Evolutionary conservation across 805 yeast genomes (phyloP), one percentile per base, ranked within the genome.

Genomic region (Metschnikowia bowlesiae): DNA sequence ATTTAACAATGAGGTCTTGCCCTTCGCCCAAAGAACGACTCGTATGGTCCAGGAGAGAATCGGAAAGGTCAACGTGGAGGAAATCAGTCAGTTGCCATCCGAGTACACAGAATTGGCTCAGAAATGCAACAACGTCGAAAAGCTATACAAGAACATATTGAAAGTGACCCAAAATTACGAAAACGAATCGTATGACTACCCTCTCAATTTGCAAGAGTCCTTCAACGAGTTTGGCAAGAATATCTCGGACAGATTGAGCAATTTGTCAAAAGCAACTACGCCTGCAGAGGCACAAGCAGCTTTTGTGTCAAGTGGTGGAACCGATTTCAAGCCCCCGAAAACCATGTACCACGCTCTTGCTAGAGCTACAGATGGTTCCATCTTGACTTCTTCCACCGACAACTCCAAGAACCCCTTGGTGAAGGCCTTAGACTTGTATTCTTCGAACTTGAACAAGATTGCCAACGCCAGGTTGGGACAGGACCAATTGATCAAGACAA

Each of bases 231-330:
- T 87, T 52, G 83, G 89, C 47, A 83, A 83, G 68, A 78, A 78
- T 56, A 76, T 88, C 53, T 74, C 84, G 46, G 74, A 76, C 48
- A 80, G 87, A 58, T 84, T 87, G 44, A 74, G 79, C 51, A 86
- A 82, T 53, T 74, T 87, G 53, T 79, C 90, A 14, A 80, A 78
- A 62, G 96, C 90, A 11, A 78, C 85, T 44, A 77, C 86, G 26
- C 88, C 92, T 1, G 78, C 82, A n/a, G 96, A 88, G 64, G 92
- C 91, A 4, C 94, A 88, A 70, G 81, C 86, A 11, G 86, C 88
- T 11, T 64, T 74, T 54, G 70, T 86, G 38, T 71, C 79, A 48
- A 67, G 71, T 13, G 53, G 56, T 14, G 62, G 60, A 9, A 71
- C 74, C 28, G 74, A 73, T 57, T 69, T 83, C 63, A 72, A 78